Base-by-base conservation (phyloP, 768 basidiomycete genomes). In the Trichaptum fuscoviolaceum region DNA sequence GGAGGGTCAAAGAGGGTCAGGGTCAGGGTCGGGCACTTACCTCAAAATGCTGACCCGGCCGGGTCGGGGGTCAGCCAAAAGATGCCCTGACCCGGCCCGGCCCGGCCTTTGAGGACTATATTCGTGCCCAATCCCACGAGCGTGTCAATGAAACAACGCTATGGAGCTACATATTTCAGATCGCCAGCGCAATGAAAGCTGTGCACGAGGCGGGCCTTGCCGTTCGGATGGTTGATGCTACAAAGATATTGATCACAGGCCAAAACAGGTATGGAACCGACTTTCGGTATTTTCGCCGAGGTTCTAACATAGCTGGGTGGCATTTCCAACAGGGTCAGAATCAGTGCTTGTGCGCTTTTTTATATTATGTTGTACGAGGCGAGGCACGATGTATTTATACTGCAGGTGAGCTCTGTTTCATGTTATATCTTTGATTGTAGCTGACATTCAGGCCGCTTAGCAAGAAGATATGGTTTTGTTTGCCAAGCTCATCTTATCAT, bases 91-190 rank as follows among this genome's bases (percentile, higher is more conserved):
- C n/a, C n/a, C n/a, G n/a, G n/a, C n/a, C n/a, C n/a, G n/a, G n/a
- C n/a, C n/a, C n/a, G n/a, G n/a, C n/a, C n/a, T n/a, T n/a, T n/a
- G n/a, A n/a, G n/a, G n/a, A n/a, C n/a, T n/a, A n/a, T n/a, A n/a
- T n/a, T 30, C 80, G 78, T 59, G 73, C 76, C 8, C 75, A 74
- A 58, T 75, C 77, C 18, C 79, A 80, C 36, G 64, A 67, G 18
- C 68, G 65, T 35, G 78, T 99, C 24, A 83, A 91, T 0, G 97
- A 99, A 75, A 82, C 89, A 20, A 87, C 89, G 0, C 74, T 99
- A 2, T 99, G 97, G 97, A 90, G 90, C 2, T 98, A 95, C 73
- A 86, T 97, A 62, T 84, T 94, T 24, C 97, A 99, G 75, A 86
- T 98, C 65, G 88, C 91, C 5, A 89, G 85, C 68, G 96, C 93